Conservation (phyloP, 768 basidiomycete genomes). For the Boletus patriciae region DNA sequence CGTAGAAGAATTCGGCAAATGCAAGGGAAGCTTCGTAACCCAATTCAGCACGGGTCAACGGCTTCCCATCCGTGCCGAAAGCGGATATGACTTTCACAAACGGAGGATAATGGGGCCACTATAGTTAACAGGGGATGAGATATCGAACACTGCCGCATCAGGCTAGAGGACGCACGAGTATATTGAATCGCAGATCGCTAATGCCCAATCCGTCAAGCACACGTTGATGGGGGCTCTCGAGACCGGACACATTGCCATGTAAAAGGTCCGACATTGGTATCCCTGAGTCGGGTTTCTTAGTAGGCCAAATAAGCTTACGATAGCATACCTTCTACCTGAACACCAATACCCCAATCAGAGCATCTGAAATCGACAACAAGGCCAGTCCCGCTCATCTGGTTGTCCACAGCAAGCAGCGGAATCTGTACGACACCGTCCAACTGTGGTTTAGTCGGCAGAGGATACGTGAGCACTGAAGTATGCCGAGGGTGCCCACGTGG, state of each 20-base stretch:
- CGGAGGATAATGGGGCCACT: constrained; percentile 30
- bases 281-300: constrained; percentile 9
- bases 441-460: constrained; percentile 21
- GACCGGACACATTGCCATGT: constrained; percentile 18
- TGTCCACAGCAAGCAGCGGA: constrained; percentile 26
- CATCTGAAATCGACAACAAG: constrained; percentile 22
- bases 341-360: constrained; percentile 26
- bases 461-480: constrained; percentile 13
- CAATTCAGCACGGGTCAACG: constrained; percentile 24
- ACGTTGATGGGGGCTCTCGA: constrained; percentile 19
- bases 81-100: constrained; percentile 27
- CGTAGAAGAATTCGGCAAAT: constrained; percentile 32
- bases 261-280: constrained; percentile 29
- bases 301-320: not conserved
- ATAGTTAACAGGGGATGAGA: not conserved
- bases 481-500: constrained; percentile 1
- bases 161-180: constrained; percentile 19
- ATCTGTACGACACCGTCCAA: constrained; percentile 21
- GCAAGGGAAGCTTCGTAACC: constrained; percentile 31
- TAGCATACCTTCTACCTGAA: constrained; percentile 19
- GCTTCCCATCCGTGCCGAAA: constrained; percentile 16
- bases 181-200: constrained; percentile 19
- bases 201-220: constrained; percentile 25
- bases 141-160: not conserved
- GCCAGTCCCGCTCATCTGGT: constrained; percentile 16